Percentiles rank a stretch among this genome's conserved stretches.
Evolutionary conservation across 23 red algal genomes (phyloP).

Genomic region (Agarophyton chilense): DNA sequence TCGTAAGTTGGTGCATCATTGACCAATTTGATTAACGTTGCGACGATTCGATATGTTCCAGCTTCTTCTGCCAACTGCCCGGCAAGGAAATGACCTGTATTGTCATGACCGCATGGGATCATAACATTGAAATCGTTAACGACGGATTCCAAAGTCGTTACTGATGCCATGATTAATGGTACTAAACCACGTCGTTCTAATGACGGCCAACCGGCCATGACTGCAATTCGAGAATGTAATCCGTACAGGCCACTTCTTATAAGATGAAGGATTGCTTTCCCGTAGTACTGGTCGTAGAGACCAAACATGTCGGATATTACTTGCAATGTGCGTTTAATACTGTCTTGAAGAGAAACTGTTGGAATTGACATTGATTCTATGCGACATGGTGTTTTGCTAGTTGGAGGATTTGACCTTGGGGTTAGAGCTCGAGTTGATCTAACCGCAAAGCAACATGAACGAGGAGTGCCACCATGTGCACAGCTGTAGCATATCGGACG

Average conservation of each 20-base stretch:
- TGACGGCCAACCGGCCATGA: background rate
- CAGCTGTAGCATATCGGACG: too few species aligned
- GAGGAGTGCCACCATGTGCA: too few species aligned
- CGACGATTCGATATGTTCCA: background rate
- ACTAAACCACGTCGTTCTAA: background rate
- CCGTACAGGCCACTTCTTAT: background rate
- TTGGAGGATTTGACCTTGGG: too few species aligned
- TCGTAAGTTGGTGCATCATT: background rate
- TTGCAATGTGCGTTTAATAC: background rate
- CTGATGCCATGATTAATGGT: background rate
- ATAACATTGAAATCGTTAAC: background rate
- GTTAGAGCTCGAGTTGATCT: too few species aligned
- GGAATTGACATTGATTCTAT: too few species aligned
- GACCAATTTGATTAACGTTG: background rate
- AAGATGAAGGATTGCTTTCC: background rate
- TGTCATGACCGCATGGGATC: background rate
- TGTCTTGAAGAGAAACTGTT: too few species aligned
- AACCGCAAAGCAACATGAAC: too few species aligned
- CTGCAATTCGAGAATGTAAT: background rate
- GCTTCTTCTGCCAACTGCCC: background rate
- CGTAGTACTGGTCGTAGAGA: slow-evolving; percentile 6
- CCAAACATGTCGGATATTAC: background rate
- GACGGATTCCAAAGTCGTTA: background rate
- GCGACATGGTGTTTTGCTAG: too few species aligned
- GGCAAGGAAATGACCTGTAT: background rate